Base-by-base conservation (phyloP, 2,329 filamentous ascomycete genomes). In the Fusarium falciforme region DNA sequence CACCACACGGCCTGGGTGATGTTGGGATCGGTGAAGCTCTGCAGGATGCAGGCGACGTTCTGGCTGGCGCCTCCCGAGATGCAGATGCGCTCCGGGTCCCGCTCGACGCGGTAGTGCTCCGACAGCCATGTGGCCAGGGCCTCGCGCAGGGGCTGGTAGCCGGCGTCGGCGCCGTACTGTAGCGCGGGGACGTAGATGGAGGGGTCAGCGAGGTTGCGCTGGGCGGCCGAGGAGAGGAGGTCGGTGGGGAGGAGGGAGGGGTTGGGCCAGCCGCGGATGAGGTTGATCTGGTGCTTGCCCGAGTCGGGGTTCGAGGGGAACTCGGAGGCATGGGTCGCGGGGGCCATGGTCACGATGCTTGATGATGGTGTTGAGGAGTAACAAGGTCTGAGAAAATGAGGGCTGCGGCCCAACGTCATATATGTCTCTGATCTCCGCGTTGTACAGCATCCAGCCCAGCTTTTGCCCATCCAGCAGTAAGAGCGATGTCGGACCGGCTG, bases 41-140 rank as follows among this genome's bases (percentile, higher is more conserved):
- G 90, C 59, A 98, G 84, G 5, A 97, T 84, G 78, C 91, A 93
- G 0, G 93, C 94, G 3, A 97, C 82, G 79, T 92, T 95, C 85
- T 97, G 95, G 74, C 91, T 94, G 4, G 95, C 95, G 17, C 95
- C 95, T 52, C 95, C 94, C 0, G 93, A 94, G 80, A 98, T 92
- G 79, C 92, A 93, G 63, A 98, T 92, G 35, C 94, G 88, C 4
- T 90, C 86, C 5, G 87, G 78, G 16, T 87, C 85, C 7, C 81
- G 75, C 66, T 75, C 64, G 11, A 82, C 77, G 59, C 80, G 72
- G 79, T 94, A 96, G 77, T 92, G 92, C 1, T 79, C 76, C 1
- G 86, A 88, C 44, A 98, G 85, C 93, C 94, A 98, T 42, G 83
- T 79, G 5, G 94, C 92, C 36, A 98, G 83, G 44, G 89, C 87